Evolutionary conservation across 306 rosid genomes (phyloP), one percentile per base, ranked within the genome.

Genomic region (Prosopis cineraria): DNA sequence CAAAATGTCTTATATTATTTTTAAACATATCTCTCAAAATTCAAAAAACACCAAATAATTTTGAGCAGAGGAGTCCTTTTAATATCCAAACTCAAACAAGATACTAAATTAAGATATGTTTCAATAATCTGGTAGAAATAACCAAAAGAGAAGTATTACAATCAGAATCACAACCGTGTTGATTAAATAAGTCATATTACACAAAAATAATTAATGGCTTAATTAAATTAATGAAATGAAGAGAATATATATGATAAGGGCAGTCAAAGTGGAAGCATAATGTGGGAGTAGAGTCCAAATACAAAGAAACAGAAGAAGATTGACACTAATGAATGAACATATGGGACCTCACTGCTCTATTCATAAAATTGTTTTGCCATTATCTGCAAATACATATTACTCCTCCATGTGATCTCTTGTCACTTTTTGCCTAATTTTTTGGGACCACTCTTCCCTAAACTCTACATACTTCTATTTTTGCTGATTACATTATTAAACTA

Each of bases 351-450:
- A 8, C 69, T 67, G 72, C 33, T 67, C 20, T 67, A 52, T 1
- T 67, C 52, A 39, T 22, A 20, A 67, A 20, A 20, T 20, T 0
- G 11, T 67, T 39, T 40, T 67, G 72, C 52, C 72, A 39, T 40
- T 67, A 39, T 67, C 16, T 67, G 34, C 52, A 30, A 39, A 40
- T 20, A 67, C 20, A 19, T 22, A 37, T 65, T 3, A 36, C 70
- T 47, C 58, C 58, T 4, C 71, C 72, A 67, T 67, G 72, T 67
- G 72, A 39, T 67, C 72, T 40, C 70, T 37, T 66, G 19, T 12
- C 31, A 24, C 19, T 43, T 20, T 37, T n/a, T 39, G 70, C 71
- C 48, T 67, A 67, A 67, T 67, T 10, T 10, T 37, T 67, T 67
- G 34, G 72, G 72, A 67, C 72, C 72, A 39, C 71, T 22, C 27